These are phyloP conservation scores for Agapanthus africanus DNA, from an alignment of 106 monocot species.

Conservation along the genomic window DNA sequence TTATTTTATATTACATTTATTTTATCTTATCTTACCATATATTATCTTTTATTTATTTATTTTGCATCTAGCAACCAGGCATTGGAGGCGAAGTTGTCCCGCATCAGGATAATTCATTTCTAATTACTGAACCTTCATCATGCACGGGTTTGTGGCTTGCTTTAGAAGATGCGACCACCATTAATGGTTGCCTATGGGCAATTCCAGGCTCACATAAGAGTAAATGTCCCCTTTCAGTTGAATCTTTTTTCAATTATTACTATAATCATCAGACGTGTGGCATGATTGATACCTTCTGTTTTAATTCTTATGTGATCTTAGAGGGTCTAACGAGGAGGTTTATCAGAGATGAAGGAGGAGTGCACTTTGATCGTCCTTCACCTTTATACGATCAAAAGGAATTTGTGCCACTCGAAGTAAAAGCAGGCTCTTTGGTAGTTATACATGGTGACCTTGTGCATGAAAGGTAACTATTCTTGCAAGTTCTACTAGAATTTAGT, in stretches of 20 bases:
- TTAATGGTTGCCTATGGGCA: slow-evolving; percentile 95
- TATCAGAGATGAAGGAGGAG: slow-evolving; percentile 79
- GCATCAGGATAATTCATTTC: slow-evolving; percentile 96
- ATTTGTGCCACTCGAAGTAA: slow-evolving; percentile 79
- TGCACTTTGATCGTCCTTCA: slow-evolving; percentile 77
- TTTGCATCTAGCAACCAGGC: slow-evolving; percentile 79
- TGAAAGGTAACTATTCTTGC: slow-evolving; percentile 55
- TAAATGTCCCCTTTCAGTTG: slow-evolving; percentile 15
- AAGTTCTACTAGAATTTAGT: not conserved
- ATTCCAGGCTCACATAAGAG: slow-evolving; percentile 88
- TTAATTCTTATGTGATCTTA: slow-evolving; percentile 20
- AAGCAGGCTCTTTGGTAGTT: slow-evolving; percentile 84
- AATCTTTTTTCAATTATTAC: not conserved
- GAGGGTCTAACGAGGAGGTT: slow-evolving; percentile 89
- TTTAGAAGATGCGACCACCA: slow-evolving; percentile 75
- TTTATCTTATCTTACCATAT: too few species aligned
- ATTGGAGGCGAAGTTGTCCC: slow-evolving; percentile 98
- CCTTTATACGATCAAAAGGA: slow-evolving; percentile 63
- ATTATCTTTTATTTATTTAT: slow-evolving; percentile 7
- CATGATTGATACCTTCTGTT: not conserved
- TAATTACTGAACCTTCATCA: slow-evolving; percentile 76
- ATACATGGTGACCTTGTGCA: slow-evolving; percentile 95
- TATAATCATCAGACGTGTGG: not conserved
- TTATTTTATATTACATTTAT: too few species aligned
- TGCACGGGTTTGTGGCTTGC: slow-evolving; percentile 96